A percentile compares a stretch with the other conserved stretches of the same genome.
Evolutionary conservation across 306 rosid genomes (phyloP).

Genomic region (Chamaecrista fasciculata): DNA sequence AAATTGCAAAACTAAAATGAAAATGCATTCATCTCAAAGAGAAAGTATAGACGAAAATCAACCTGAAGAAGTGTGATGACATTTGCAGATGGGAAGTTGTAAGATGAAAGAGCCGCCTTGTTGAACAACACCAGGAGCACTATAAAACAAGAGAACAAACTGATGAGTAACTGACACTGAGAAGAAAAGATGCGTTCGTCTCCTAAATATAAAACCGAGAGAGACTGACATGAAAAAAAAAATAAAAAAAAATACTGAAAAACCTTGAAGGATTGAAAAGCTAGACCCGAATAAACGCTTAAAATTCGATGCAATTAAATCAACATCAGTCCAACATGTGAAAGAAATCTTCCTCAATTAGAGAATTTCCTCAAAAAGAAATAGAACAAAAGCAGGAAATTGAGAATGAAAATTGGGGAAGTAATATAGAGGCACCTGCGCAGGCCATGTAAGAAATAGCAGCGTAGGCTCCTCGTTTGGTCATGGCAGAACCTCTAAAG

Average conservation of each 20-base stretch:
- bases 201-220: not conserved
- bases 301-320: not conserved
- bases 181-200: not conserved
- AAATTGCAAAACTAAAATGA: not conserved
- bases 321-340: not conserved
- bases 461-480: conserved; percentile 64
- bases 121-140: conserved; percentile 80
- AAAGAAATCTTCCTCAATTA: not conserved
- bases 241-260: too few relatives aligned
- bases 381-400: not conserved
- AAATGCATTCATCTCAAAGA: not conserved
- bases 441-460: conserved; percentile 83
- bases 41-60: not conserved
- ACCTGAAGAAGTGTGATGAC: conserved; percentile 87
- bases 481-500: conserved; percentile 63
- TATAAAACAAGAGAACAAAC: conserved; percentile 31
- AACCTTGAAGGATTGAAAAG: not conserved
- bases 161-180: not conserved
- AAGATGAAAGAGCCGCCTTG: conserved; percentile 85
- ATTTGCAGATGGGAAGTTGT: conserved; percentile 64
- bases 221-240: not conserved
- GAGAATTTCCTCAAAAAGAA: not conserved
- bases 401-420: not conserved
- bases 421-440: conserved; percentile 45
- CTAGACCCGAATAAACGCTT: not conserved